Conservation (phyloP, 2,329 filamentous ascomycete species). For the Zasmidium citrigriseum region DNA sequence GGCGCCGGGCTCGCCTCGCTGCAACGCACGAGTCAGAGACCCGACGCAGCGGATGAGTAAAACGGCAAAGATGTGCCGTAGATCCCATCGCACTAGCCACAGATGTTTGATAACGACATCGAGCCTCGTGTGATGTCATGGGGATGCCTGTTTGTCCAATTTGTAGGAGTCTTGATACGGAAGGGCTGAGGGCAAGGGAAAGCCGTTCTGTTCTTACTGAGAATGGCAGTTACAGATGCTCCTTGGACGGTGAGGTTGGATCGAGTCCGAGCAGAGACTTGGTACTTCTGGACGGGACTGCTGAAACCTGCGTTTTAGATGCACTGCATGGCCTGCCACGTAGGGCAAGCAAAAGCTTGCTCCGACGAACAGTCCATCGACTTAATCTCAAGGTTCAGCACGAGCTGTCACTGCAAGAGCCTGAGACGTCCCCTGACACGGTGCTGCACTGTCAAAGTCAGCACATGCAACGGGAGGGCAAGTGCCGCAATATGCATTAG, state of each 20-base stretch:
- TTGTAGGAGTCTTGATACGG: no score
- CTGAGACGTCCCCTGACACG: neutral
- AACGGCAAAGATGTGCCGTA: neutral
- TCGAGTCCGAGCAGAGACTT: neutral
- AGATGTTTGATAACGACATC: neutral
- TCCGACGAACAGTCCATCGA: neutral
- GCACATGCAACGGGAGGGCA: neutral
- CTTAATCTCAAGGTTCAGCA: no score
- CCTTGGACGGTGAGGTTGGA: neutral
- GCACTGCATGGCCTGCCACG: no score
- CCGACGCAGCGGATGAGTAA: neutral
- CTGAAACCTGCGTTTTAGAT: no score
- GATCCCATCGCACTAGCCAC: neutral
- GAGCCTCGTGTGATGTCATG: neutral
- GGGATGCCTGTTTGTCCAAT: neutral
- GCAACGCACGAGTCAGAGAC: neutral
- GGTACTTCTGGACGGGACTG: neutral
- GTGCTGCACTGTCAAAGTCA: neutral
- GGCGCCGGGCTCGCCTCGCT: neutral
- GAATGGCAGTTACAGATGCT: neutral
- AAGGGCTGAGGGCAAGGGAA: neutral
- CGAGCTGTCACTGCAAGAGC: neutral
- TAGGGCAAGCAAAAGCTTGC: neutral
- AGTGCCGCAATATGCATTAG: neutral
- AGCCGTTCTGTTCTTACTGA: neutral